phyloP scores from a whole-genome alignment of 1,284 basidiomycete genomes.

The Microbotryum saponariae region DNA sequence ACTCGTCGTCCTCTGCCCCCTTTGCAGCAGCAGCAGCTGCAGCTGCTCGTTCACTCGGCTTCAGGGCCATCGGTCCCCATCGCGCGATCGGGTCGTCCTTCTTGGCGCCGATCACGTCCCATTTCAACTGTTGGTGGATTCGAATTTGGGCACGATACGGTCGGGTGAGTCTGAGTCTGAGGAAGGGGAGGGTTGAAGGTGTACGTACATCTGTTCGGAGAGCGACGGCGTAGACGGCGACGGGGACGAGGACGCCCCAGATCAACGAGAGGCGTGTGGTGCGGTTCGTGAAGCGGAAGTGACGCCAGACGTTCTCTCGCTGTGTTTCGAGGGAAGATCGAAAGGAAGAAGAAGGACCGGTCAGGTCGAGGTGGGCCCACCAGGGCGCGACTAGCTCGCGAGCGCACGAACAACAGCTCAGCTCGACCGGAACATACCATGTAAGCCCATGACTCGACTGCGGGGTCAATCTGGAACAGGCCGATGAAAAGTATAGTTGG shows the following conservation, averaged over 20 bases:
- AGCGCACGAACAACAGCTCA: neutral
- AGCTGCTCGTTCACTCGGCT: constrained; percentile 15
- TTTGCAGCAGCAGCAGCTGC: neutral
- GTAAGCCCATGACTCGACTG: constrained; percentile 29
- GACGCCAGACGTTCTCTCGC: constrained; percentile 30
- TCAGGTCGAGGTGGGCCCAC: too few relatives aligned
- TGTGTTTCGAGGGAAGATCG: neutral
- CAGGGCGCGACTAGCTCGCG: too few relatives aligned
- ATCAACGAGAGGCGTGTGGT: constrained; percentile 30
- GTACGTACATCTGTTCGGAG: constrained; percentile 23
- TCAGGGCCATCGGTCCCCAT: constrained; percentile 16
- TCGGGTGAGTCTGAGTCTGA: neutral
- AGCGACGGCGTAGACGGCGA: constrained; percentile 20
- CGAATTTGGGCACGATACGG: neutral
- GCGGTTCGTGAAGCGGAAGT: constrained; percentile 36
- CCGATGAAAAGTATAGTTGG: too few relatives aligned
- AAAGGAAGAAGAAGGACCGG: neutral
- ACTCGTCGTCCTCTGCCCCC: constrained; percentile 17
- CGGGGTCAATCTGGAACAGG: constrained; percentile 22
- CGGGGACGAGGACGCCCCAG: constrained; percentile 31
- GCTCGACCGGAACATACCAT: constrained; percentile 8
- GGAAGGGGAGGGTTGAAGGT: neutral
- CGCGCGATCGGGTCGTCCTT: constrained; percentile 24
- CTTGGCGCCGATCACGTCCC: constrained; percentile 23
- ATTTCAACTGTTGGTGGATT: constrained; percentile 25